Evolutionary conservation across 805 yeast species (phyloP), one percentile per base, ranked within the genome.

Genomic region (Hanseniaspora occidentalis): DNA sequence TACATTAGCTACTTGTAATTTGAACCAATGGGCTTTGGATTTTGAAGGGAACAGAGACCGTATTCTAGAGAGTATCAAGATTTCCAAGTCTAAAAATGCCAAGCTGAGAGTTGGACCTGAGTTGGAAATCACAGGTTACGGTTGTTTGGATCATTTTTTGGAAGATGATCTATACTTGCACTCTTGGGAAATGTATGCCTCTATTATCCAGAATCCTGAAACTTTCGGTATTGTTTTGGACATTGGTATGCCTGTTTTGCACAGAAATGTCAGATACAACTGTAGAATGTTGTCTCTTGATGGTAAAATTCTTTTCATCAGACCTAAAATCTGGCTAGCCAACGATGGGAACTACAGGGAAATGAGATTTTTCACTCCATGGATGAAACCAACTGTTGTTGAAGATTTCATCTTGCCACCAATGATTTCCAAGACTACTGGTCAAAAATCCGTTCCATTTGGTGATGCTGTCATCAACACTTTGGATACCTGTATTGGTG

Each of bases 21-120:
- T 92, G 47, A 92, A 92, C 64, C 99, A 92, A 71, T 92, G 99
- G 99, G 96, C 98, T 0, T 68, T 92, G 41, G 99, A 92, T 58
- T 92, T 85, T 59, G 97, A 89, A 59, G 99, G 98, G 4, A 92
- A 92, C 61, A 70, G 96, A 40, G 95, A 88, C 54, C 69, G 99
- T 43, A 89, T 92, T 47, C 52, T 92, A 19, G 79, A 80, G 53
- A 80, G 94, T 41, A 89, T 92, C 52, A 57, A 54, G 18, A 67
- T 72, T 39, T 95, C 99, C 40, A 92, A 88, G 53, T 58, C 61
- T 22, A 69, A 64, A 45, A 84, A 84, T 13, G 94, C 99, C 0
- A 65, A 68, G 16, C 69, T 94, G 39, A 71, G 99, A 54, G 96
- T 94, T 16, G 99, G 99, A 2, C 98, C 98, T 2, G 99, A 92